These are phyloP conservation scores for Silybum marianum DNA, from an alignment of 129 eudicot genomes.

Conservation along the genomic window DNA sequence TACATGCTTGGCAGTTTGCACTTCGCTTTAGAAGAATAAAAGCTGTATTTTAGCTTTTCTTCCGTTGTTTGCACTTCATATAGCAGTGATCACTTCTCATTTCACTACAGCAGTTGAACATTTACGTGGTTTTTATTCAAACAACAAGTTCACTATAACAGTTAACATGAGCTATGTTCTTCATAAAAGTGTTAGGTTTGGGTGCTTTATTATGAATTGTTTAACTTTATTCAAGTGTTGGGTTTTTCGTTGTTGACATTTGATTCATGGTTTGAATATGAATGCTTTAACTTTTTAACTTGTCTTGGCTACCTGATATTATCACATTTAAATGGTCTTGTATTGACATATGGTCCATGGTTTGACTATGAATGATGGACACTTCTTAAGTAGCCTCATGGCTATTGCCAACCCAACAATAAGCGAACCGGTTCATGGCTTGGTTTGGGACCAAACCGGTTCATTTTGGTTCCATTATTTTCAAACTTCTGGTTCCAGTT, in stretches of 20 bases:
- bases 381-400: too few species aligned
- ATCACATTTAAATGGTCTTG: background rate
- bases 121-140: background rate
- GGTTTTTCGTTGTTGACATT: background rate
- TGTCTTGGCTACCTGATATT: constrained; percentile 6
- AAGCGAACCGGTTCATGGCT: background rate
- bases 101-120: background rate
- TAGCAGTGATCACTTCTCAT: background rate
- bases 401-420: too few species aligned
- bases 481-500: background rate
- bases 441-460: background rate
- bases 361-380: background rate
- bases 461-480: background rate
- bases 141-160: background rate
- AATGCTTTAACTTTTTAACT: background rate
- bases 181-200: constrained; percentile 1
- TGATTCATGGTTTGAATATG: background rate
- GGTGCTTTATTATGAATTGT: background rate
- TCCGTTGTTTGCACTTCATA: background rate
- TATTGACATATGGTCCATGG: background rate
- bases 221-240: background rate
- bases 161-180: background rate
- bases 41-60: background rate
- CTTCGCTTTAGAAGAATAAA: background rate
- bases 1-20: background rate